These are phyloP conservation scores for Suillus clintonianus DNA, from an alignment of 768 basidiomycete species.

Conservation along the genomic window DNA sequence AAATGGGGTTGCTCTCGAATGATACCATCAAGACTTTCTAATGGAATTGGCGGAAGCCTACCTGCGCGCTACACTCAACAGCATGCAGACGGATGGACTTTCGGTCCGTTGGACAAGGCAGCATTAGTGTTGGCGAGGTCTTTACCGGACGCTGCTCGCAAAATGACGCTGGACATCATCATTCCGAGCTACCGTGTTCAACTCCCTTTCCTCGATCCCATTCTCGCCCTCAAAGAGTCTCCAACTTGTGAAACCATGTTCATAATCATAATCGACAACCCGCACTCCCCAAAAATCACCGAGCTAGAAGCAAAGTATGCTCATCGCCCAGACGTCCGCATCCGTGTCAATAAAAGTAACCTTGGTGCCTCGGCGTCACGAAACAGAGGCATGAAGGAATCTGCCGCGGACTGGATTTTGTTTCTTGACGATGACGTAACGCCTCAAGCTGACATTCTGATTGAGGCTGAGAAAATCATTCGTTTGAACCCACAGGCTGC, in stretches of 20 bases:
- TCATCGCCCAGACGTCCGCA: constrained; percentile 51
- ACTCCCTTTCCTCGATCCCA: constrained; percentile 41
- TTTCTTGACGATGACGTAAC: constrained; percentile 65
- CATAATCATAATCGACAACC: constrained; percentile 60
- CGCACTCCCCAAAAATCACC: constrained; percentile 39
- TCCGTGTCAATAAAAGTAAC: constrained; percentile 50
- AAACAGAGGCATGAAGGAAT: constrained; percentile 56
- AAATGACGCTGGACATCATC: constrained; percentile 55
- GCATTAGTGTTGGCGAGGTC: constrained; percentile 33
- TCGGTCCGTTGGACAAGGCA: constrained; percentile 45
- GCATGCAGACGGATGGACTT: constrained; percentile 49
- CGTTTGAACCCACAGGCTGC: constrained; percentile 47
- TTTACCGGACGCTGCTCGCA: constrained; percentile 26
- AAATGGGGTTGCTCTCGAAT: constrained; percentile 53
- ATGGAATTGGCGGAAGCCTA: constrained; percentile 46
- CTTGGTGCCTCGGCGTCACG: constrained; percentile 55
- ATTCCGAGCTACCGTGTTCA: constrained; percentile 60
- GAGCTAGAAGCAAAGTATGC: constrained; percentile 43
- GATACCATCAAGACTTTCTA: constrained; percentile 44
- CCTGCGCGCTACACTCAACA: constrained; percentile 51
- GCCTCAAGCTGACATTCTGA: constrained; percentile 43
- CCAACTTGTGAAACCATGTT: constrained; percentile 50
- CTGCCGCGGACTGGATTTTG: constrained; percentile 55
- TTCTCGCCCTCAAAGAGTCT: constrained; percentile 47
- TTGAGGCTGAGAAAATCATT: constrained; percentile 49